Evolutionary conservation across 164 flowering plant genomes (phyloP).

Genomic region (Piper betle): DNA sequence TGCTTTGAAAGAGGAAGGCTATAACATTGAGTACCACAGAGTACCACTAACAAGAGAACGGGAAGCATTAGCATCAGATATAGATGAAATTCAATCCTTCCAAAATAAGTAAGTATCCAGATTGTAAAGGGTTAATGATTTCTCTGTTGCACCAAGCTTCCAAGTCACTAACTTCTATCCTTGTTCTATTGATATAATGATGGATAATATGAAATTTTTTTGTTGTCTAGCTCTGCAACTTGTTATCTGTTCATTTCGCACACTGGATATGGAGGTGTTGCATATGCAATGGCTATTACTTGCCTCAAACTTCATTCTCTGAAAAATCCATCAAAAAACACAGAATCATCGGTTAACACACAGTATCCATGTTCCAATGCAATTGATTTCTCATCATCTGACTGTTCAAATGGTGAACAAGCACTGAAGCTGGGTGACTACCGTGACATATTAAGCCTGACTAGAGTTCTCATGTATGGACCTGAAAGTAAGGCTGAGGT

Average conservation of each 20-base stretch:
- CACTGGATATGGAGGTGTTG: slow-evolving; percentile 90
- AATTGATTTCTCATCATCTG: slow-evolving; percentile 21
- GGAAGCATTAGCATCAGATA: slow-evolving; percentile 76
- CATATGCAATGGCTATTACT: slow-evolving; percentile 88
- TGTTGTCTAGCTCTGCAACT: slow-evolving; percentile 56
- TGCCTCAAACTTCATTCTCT: slow-evolving; percentile 60
- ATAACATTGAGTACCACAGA: slow-evolving; percentile 51
- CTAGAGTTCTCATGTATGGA: slow-evolving; percentile 77
- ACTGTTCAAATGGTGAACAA: slow-evolving; percentile 36
- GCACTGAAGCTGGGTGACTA: slow-evolving; percentile 64
- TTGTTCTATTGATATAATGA: no score
- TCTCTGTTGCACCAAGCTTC: not conserved
- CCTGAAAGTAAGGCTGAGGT: slow-evolving; percentile 86
- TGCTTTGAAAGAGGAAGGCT: slow-evolving; percentile 49
- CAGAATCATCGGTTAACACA: slow-evolving; percentile 15
- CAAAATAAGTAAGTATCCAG: slow-evolving; percentile 17
- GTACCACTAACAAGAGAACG: slow-evolving; percentile 88
- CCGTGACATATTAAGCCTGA: slow-evolving; percentile 78
- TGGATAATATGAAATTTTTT: not conserved
- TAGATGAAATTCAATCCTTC: slow-evolving; percentile 75
- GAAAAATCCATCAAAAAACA: slow-evolving; percentile 15
- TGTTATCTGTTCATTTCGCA: slow-evolving; percentile 86
- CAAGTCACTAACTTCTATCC: no score
- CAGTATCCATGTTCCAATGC: slow-evolving; percentile 8
- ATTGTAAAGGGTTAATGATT: not conserved